A percentile compares a stretch with the other conserved stretches of the same genome.
phyloP scores from a whole-genome alignment of 179 eudicot species.

The Beta lomatogona region DNA sequence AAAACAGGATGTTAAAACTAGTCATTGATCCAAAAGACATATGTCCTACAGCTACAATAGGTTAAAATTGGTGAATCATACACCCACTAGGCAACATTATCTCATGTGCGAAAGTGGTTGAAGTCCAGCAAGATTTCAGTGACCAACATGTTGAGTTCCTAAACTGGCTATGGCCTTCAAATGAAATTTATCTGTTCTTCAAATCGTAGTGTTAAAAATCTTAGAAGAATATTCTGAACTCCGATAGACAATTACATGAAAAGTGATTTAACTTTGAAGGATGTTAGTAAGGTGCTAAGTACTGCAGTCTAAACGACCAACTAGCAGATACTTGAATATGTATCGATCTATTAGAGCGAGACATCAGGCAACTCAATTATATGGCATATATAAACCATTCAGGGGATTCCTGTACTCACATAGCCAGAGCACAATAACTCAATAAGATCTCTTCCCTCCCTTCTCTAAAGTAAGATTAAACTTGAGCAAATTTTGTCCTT shows the following conservation, averaged over 20 bases:
- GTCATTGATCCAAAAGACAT: too few species aligned
- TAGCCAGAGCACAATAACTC: not conserved
- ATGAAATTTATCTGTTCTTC: not conserved
- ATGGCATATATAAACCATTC: too few species aligned
- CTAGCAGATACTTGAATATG: not conserved
- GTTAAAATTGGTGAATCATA: not conserved
- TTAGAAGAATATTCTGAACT: not conserved
- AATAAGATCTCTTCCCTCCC: not conserved
- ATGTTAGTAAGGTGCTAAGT: not conserved
- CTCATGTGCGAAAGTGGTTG: not conserved
- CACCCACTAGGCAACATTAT: not conserved
- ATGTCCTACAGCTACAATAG: not conserved
- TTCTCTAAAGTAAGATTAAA: not conserved
- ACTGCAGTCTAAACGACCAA: not conserved
- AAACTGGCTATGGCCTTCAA: not conserved
- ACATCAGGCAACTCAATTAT: not conserved
- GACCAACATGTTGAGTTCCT: not conserved
- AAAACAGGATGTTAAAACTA: too few species aligned
- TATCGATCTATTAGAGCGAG: not conserved
- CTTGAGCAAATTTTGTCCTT: not conserved
- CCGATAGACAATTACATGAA: too few species aligned
- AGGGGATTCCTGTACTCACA: not conserved
- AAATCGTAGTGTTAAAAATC: too few species aligned
- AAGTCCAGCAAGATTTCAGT: not conserved
- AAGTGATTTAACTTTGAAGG: not conserved